Base-by-base conservation (phyloP, 495 filamentous ascomycete genomes). In the Aspergillus indologenus region DNA sequence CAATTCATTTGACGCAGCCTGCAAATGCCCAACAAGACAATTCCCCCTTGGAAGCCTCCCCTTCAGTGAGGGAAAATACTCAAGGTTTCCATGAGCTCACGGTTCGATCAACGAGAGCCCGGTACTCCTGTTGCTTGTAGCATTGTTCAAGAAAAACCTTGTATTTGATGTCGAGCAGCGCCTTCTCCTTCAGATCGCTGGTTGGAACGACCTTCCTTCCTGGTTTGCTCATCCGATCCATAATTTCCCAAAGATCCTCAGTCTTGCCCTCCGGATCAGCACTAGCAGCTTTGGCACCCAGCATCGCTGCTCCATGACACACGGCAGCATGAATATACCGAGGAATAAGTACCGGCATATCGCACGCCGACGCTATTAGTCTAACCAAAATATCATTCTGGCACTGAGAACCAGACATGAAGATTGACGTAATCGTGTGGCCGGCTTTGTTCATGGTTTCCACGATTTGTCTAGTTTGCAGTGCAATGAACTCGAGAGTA, bases 331-430 rank as follows among this genome's bases (percentile, higher is more conserved):
- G 85, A 59, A 96, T 89, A 64, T 97, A 98, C 48, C 86, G 82
- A 4, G 94, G 94, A 51, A 96, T 93, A 26, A 95, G 71, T 40
- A 98, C 94, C 5, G 92, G 93, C 85, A 94, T 91, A 52, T 85
- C 84, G 70, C 92, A 96, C 9, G 87, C 90, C 7, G 92, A 90
- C 5, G 94, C 92, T 57, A 98, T 90, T 34, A 98, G 86, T 18
- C 85, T 77, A 82, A 98, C 93, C 24, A 98, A 79, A 54, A 98
- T 87, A 23, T 87, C 83, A 70, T 98, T 98, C 72, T 96, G 92
- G 78, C 94, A 98, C 68, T 97, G 94, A 21, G 89, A 92, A 57
- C 94, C 94, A 18, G 90, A 95, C 94, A 98, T 96, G 81, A 97
- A 98, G 71, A 98, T 96, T 52, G 89, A 93, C 47, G 78, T 82